Conservation (phyloP, 257 asterid genomes). For the Nicotiana paniculata region DNA sequence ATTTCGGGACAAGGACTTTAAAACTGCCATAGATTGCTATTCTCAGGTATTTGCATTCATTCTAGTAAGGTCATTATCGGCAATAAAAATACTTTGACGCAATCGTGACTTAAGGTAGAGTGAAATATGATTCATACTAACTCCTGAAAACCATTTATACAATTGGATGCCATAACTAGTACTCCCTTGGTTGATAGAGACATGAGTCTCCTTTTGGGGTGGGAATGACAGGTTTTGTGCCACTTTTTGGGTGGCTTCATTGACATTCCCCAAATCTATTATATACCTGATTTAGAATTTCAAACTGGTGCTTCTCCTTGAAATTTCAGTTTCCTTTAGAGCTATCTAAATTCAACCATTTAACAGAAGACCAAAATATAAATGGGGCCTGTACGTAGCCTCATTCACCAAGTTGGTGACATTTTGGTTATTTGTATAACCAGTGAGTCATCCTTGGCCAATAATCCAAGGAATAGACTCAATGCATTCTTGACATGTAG, state of each 20-base stretch:
- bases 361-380: neutral
- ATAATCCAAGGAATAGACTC: neutral
- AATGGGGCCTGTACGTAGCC: neutral
- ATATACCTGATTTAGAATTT: neutral
- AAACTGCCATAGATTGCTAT: constrained; percentile 79
- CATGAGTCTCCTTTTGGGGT: neutral
- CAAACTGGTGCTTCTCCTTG: neutral
- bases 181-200: neutral
- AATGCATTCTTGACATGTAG: neutral
- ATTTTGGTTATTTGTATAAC: neutral
- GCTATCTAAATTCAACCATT: neutral
- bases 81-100: neutral
- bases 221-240: neutral
- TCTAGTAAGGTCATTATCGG: neutral
- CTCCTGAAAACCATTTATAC: neutral
- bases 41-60: constrained; percentile 49
- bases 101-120: neutral
- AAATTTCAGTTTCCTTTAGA: neutral
- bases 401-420: neutral
- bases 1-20: constrained; percentile 93
- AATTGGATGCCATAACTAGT: neutral
- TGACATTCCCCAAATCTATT: neutral
- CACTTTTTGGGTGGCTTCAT: neutral
- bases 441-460: neutral
- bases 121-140: neutral